Conservation (phyloP, 139 green algal genomes). For the Zygnema cylindricum region DNA sequence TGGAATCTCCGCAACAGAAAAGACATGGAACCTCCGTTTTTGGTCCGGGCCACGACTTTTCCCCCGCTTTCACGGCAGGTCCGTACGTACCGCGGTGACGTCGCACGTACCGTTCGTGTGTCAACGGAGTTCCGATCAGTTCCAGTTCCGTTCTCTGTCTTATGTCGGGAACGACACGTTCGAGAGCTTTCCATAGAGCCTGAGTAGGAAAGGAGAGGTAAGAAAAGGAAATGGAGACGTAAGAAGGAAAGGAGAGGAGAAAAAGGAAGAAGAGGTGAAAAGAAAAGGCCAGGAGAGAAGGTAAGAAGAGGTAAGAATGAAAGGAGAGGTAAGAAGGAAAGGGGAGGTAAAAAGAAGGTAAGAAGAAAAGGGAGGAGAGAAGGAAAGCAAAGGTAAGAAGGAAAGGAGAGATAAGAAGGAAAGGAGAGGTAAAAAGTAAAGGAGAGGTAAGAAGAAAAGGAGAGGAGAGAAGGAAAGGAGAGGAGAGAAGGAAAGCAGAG, state of each 20-base stretch:
- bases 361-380: no score
- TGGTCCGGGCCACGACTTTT: constrained; percentile 49
- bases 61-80: constrained; percentile 64
- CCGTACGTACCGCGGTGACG: constrained; percentile 71
- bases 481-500: no score
- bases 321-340: no score
- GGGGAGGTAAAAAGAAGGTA: no score
- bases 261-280: not conserved
- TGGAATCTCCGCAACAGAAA: constrained; percentile 76
- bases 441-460: not conserved
- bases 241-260: no score
- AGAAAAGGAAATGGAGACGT: no score
- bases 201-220: not conserved
- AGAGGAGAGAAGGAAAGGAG: no score
- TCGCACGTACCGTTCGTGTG: constrained; percentile 63
- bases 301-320: not conserved
- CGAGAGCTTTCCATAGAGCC: constrained; percentile 68
- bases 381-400: not conserved
- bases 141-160: constrained; percentile 70
- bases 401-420: not conserved
- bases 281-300: not conserved
- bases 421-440: not conserved
- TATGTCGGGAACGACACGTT: constrained; percentile 83
- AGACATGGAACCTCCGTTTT: constrained; percentile 72
- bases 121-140: constrained; percentile 76